Base-by-base conservation (phyloP, 1,139 yeast species). In the Candida neerlandica region DNA sequence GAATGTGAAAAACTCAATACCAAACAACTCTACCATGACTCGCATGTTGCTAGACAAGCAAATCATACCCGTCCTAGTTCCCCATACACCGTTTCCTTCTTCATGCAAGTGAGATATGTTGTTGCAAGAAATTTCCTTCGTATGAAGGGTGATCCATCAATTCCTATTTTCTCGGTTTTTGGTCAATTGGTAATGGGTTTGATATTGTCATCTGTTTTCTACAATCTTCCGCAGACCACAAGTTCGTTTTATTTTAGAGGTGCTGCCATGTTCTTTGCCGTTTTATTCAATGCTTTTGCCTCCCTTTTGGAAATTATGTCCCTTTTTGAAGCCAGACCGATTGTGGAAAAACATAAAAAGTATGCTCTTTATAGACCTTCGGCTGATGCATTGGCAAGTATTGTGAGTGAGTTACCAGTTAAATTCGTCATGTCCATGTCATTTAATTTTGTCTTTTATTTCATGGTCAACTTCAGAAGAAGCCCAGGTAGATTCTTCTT, bases 311-410 rank as follows among this genome's bases (percentile, higher is more conserved):
- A 82, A 66, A 80, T 83, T 58, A 72, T 82, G 51, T 66, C 77
- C 47, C 69, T 82, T 43, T 84, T 77, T 57, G 81, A 79, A 46
- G 76, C 80, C 46, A 76, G 88, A 61, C 82, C 82, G 15, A 78
- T 84, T 58, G 71, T 82, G 44, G 80, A 80, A 53, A 84, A 84
- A 63, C 89, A 84, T 58, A 80, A 80, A 58, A 73, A 79, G 18
- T 83, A 78, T 59, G 83, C 86, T 5, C 73, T 84, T 65, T 84
- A 84, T 57, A 82, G 82, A 52, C 81, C 85, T 26, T 78, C 87
- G 19, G 85, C 85, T 18, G 87, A 84, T 62, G 82, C 87, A 5
- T 61, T 83, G 45, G 85, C 84, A 51, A 75, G 77, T 49, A 71
- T 82, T 55, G 62, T 82, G 47, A 76, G 86, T 29, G 85, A 82